phyloP scores from a whole-genome alignment of 2,329 filamentous ascomycete genomes.

The Massarina eburnea region DNA sequence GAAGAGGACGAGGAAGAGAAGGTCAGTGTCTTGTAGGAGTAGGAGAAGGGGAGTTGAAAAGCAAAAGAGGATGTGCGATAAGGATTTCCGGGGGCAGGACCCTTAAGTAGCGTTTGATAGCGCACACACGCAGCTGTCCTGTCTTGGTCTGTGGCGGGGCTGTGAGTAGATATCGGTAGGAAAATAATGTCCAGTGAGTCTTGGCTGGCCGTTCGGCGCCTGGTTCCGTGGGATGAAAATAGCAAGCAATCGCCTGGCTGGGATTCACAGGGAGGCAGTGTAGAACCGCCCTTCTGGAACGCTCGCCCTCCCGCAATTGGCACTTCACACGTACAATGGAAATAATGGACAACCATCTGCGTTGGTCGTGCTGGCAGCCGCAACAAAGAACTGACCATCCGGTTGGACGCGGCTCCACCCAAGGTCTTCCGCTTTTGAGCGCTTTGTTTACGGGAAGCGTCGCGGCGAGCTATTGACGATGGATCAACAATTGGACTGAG shows the following conservation, averaged over 20 bases:
- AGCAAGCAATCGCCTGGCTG: too few species aligned
- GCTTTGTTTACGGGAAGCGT: constrained; percentile 36
- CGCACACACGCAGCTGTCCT: constrained; percentile 13
- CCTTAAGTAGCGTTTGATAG: constrained; percentile 19
- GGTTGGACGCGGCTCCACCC: too few species aligned
- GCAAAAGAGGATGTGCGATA: constrained; percentile 15
- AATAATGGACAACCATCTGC: too few species aligned
- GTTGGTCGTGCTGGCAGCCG: too few species aligned
- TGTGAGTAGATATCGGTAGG: constrained; percentile 19
- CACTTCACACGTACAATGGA: too few species aligned
- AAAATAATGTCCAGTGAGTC: constrained; percentile 28
- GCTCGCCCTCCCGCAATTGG: too few species aligned
- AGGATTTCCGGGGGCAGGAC: constrained; percentile 23
- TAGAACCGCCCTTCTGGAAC: too few species aligned
- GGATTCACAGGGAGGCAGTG: too few species aligned
- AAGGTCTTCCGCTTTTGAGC: constrained; percentile 35
- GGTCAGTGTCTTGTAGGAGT: constrained; percentile 13
- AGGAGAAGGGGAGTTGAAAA: constrained; percentile 17
- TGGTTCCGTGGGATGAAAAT: constrained; percentile 45
- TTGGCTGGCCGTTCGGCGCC: constrained; percentile 38
- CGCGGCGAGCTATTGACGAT: constrained; percentile 17
- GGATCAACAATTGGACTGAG: constrained; percentile 2
- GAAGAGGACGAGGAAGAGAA: constrained; percentile 8
- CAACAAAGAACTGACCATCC: too few species aligned
- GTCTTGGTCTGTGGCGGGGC: constrained; percentile 39